Conservation (phyloP, 805 yeast species). For the Candida silvatica region DNA sequence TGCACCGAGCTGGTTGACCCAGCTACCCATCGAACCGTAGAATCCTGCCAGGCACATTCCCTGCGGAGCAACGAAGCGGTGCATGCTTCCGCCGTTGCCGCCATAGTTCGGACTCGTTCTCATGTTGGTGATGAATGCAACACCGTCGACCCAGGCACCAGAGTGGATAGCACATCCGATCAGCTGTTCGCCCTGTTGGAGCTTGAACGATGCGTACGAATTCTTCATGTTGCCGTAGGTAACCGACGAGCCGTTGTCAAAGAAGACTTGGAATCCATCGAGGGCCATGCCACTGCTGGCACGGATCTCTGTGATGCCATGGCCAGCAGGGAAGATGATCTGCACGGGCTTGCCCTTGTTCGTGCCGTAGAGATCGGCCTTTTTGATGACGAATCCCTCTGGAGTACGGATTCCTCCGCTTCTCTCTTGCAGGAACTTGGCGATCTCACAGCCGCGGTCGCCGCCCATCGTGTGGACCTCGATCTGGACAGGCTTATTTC, state of each 20-base stretch:
- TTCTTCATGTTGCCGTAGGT: slow-evolving; percentile 45
- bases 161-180: slow-evolving; percentile 54
- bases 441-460: background rate
- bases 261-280: slow-evolving; percentile 67
- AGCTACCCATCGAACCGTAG: slow-evolving; percentile 56
- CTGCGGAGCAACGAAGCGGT: slow-evolving; percentile 54
- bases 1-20: slow-evolving; percentile 73
- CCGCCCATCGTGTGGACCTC: slow-evolving; percentile 47
- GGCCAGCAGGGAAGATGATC: slow-evolving; percentile 11
- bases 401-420: slow-evolving; percentile 11
- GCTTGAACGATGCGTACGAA: slow-evolving; percentile 44
- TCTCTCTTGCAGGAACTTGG: slow-evolving; percentile 37
- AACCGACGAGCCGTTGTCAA: slow-evolving; percentile 14
- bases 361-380: slow-evolving; percentile 17
- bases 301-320: slow-evolving; percentile 39
- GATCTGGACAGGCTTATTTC: slow-evolving; percentile 34
- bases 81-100: slow-evolving; percentile 53
- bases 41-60: slow-evolving; percentile 60
- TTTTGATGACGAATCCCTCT: slow-evolving; percentile 9
- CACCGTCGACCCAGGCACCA: slow-evolving; percentile 88
- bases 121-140: slow-evolving; percentile 63
- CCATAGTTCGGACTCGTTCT: slow-evolving; percentile 55
- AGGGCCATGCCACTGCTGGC: slow-evolving; percentile 70
- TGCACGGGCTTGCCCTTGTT: slow-evolving; percentile 10
- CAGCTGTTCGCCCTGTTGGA: slow-evolving; percentile 53